Conservation (phyloP, 2,329 filamentous ascomycete genomes). For the Dendrostoma leiphaemia region DNA sequence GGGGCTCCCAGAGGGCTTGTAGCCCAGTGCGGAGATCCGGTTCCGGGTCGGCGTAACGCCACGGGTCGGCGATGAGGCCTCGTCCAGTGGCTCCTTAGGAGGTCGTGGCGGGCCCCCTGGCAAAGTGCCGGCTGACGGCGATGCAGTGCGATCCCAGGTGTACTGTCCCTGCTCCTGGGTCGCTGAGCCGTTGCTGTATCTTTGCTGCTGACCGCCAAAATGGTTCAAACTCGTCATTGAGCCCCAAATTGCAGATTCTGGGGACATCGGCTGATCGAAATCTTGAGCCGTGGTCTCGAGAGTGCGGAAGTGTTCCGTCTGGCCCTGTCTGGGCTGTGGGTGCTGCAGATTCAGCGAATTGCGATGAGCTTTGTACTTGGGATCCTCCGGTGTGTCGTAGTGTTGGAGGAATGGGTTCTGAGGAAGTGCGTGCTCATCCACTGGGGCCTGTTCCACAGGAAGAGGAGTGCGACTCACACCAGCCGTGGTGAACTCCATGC, state of each 20-base stretch:
- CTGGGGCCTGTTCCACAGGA: conserved; percentile 7
- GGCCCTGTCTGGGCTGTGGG: conserved; percentile 72
- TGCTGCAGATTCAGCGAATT: conserved; percentile 79
- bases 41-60: conserved; percentile 45
- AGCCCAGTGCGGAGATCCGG: conserved; percentile 39
- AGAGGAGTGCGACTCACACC: conserved; percentile 18
- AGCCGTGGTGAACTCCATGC: conserved; percentile 17
- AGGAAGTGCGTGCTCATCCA: not conserved
- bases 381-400: conserved; percentile 54
- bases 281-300: conserved; percentile 72
- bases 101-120: conserved; percentile 51
- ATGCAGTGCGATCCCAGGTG: conserved; percentile 30
- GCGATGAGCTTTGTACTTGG: conserved; percentile 79
- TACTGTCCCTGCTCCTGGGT: conserved; percentile 26
- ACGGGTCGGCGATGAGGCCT: conserved; percentile 24
- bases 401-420: conserved; percentile 35
- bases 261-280: conserved; percentile 61
- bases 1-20: conserved; percentile 43
- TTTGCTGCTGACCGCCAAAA: conserved; percentile 42
- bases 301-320: conserved; percentile 71
- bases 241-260: conserved; percentile 61
- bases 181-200: conserved; percentile 47
- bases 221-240: conserved; percentile 59
- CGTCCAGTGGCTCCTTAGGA: conserved; percentile 61
- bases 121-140: conserved; percentile 33